Base-by-base conservation (phyloP, 2,329 filamentous ascomycete genomes). In the Ambrosiella beaveri region DNA sequence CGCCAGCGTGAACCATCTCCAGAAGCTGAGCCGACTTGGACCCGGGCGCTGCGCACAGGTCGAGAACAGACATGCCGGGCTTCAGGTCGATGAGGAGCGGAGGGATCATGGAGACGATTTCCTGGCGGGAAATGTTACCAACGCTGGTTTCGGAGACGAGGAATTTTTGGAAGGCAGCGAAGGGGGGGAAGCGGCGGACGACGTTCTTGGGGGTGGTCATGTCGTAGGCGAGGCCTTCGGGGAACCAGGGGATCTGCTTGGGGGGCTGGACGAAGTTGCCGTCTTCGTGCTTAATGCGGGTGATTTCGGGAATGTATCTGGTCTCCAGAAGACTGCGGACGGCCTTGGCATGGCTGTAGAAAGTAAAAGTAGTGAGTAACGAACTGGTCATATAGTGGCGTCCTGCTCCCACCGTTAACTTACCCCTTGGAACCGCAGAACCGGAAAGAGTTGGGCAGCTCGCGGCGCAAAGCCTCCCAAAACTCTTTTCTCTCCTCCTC, bases 131-230 rank as follows among this genome's bases (percentile, higher is more conserved):
- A 66, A 98, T 97, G 70, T 97, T 98, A 65, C 93, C 93, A 19
- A 97, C 89, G 59, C 86, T 89, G 3, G 93, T 96, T 76, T 98
- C 93, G 56, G 91, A 94, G 54, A 98, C 93, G 55, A 98, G 78
- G 74, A 96, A 98, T 69, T 94, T 95, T 70, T 98, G 93, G 72
- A 98, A 97, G 36, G 87, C 85, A 54, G 89, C 84, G 69, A 98
- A 98, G 2, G 93, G 93, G 40, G 88, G 82, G 70, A 95, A 95
- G 68, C 90, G 90, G 65, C 93, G 85, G 62, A 98, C 80, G 63
- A 97, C 85, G 67, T 95, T 90, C 77, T 97, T 98, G 62, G 93
- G 88, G 5, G 91, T 97, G 51, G 90, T 95, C 89, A 97, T 97
- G 71, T 84, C 89, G 86, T 94, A 98, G 54, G 93, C 93, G 61